Evolutionary conservation across 306 rosid genomes (phyloP).

Genomic region (Rosa rugosa): DNA sequence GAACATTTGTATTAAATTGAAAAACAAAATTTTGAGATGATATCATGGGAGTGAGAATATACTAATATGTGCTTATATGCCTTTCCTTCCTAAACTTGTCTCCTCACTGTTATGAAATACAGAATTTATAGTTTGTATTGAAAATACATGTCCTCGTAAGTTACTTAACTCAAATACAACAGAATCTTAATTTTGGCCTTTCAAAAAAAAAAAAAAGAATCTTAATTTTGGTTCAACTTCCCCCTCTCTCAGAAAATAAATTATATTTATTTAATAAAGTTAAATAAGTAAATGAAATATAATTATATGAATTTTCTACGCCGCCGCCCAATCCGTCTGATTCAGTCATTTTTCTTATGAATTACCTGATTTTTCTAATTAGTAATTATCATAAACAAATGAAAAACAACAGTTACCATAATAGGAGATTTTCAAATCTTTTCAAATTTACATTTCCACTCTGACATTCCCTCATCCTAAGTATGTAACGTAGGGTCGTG

Average conservation of each 20-base stretch:
- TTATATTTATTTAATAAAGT: no score
- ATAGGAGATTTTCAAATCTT: background rate
- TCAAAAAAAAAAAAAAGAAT: no score
- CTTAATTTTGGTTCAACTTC: background rate
- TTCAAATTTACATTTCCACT: background rate
- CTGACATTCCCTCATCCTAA: background rate
- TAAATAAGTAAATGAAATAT: no score
- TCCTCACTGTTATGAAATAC: background rate
- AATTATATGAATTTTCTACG: background rate
- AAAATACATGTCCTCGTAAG: background rate
- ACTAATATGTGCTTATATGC: constrained; percentile 28
- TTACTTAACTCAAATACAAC: background rate
- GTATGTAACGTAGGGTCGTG: background rate
- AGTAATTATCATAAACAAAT: background rate
- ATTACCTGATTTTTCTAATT: background rate
- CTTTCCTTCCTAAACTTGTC: background rate
- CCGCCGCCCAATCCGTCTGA: no score
- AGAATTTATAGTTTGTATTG: background rate
- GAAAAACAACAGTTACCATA: background rate
- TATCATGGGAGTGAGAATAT: constrained; percentile 46
- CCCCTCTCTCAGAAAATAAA: background rate
- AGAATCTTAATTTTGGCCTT: background rate
- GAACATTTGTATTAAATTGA: constrained; percentile 20
- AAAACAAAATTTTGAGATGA: constrained; percentile 19
- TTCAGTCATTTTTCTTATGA: background rate